A percentile compares a stretch with the other conserved stretches of the same genome.
phyloP scores from a whole-genome alignment of 2,329 filamentous ascomycete species.

The Penicillium janthinellum region DNA sequence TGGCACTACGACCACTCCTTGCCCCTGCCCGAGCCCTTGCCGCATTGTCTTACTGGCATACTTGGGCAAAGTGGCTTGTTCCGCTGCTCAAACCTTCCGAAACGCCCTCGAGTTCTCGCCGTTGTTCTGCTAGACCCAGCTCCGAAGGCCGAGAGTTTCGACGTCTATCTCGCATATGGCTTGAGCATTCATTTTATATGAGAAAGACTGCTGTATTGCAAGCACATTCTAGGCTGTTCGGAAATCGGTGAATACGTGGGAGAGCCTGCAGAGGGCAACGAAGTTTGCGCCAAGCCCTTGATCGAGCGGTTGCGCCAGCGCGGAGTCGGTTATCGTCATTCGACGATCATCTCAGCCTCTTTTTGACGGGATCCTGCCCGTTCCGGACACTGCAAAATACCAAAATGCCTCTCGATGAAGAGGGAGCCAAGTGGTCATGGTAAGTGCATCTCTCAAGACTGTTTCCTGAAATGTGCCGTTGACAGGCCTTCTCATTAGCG shows the following conservation, averaged over 20 bases:
- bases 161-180: background rate
- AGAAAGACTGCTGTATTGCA: background rate
- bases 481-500: slow-evolving; percentile 32
- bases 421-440: slow-evolving; percentile 51
- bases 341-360: slow-evolving; percentile 11
- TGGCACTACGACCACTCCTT: background rate
- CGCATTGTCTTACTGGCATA: slow-evolving; percentile 10
- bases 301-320: slow-evolving; percentile 9
- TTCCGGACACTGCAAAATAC: slow-evolving; percentile 1
- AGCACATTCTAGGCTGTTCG: background rate
- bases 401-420: slow-evolving; percentile 48
- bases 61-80: slow-evolving; percentile 1
- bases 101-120: slow-evolving; percentile 1
- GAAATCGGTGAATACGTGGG: background rate
- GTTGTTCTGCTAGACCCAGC: slow-evolving; percentile 10
- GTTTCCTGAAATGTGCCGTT: background rate
- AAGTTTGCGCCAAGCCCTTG: background rate
- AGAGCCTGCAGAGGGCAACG: slow-evolving; percentile 3
- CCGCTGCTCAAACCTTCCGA: slow-evolving; percentile 5
- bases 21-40: background rate
- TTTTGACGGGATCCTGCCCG: background rate
- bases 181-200: background rate
- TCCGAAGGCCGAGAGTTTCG: background rate
- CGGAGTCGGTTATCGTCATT: slow-evolving; percentile 12
- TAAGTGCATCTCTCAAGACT: slow-evolving; percentile 26